These are phyloP conservation scores for Nothophytophthora sp. DNA, from an alignment of 352 stramenopile species.

Conservation along the genomic window DNA sequence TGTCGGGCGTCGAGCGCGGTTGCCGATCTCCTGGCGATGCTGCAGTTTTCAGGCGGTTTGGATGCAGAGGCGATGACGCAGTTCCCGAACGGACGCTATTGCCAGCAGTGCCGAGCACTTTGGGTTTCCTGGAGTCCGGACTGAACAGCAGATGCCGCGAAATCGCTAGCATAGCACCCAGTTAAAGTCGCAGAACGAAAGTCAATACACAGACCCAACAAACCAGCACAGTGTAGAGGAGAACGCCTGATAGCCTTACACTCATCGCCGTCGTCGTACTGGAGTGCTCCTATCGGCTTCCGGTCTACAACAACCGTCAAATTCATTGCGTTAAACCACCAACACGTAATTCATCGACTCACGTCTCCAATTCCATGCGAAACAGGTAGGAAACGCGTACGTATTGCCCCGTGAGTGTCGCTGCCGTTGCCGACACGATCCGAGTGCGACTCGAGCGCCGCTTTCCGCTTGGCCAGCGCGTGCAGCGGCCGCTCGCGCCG, in stretches of 20 bases:
- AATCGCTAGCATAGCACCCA: constrained; percentile 12
- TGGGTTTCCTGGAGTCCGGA: constrained; percentile 9
- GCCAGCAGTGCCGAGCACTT: not conserved
- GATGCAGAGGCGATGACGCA: not conserved
- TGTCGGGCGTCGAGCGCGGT: constrained; percentile 6
- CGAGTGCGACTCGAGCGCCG: too few relatives aligned
- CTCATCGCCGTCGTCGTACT: constrained; percentile 14
- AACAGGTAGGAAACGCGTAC: not conserved
- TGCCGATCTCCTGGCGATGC: not conserved
- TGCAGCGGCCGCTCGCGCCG: not conserved
- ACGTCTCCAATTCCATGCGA: not conserved
- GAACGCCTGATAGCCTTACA: not conserved
- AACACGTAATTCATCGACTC: too few relatives aligned
- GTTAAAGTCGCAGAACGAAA: not conserved
- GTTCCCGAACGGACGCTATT: too few relatives aligned
- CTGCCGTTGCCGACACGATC: constrained; percentile 9
- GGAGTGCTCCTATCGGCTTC: constrained; percentile 1
- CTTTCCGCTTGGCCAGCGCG: constrained; percentile 5
- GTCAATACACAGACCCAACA: not conserved
- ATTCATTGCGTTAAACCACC: not conserved
- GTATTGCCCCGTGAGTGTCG: not conserved
- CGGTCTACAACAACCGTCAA: not conserved
- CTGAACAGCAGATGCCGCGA: constrained; percentile 61
- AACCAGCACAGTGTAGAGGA: not conserved
- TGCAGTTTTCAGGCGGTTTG: not conserved